Evolutionary conservation across 768 basidiomycete genomes (phyloP).

Genomic region (Calocera viscosa): DNA sequence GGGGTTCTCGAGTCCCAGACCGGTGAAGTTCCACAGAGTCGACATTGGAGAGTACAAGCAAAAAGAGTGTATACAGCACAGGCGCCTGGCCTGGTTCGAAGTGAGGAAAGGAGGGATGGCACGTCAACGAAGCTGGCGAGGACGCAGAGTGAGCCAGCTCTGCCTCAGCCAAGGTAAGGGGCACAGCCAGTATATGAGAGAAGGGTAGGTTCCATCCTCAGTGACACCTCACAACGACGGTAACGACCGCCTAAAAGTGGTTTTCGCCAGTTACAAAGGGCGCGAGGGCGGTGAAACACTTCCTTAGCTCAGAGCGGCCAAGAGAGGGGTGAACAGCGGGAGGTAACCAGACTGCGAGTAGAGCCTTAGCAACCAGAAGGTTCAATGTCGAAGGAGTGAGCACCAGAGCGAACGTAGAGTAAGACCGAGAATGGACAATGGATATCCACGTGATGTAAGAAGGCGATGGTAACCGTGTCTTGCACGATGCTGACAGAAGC

Average conservation of each 20-base stretch:
- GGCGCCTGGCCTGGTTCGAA: background rate
- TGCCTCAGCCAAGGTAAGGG: background rate
- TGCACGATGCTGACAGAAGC: too few relatives aligned
- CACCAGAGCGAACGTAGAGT: background rate
- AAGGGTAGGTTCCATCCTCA: background rate
- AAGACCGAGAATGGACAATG: background rate
- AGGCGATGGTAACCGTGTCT: background rate
- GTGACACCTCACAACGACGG: background rate
- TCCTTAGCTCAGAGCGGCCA: background rate
- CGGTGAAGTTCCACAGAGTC: background rate
- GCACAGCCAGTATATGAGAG: background rate
- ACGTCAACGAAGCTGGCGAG: background rate
- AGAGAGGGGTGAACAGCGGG: background rate
- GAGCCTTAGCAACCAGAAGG: background rate
- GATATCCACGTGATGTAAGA: background rate
- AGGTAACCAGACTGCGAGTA: background rate
- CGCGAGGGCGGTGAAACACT: background rate
- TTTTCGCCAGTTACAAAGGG: background rate
- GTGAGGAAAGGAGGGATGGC: background rate
- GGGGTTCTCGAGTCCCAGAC: constrained; percentile 3
- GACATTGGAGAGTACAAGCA: background rate
- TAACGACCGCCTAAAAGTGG: background rate
- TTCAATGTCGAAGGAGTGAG: constrained; percentile 3
- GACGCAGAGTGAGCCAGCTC: background rate
- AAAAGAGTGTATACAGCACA: background rate